A percentile compares a stretch with the other conserved stretches of the same genome.
Conservation (phyloP, 805 yeast genomes). For the Kodamaea kaohsiungensis region DNA sequence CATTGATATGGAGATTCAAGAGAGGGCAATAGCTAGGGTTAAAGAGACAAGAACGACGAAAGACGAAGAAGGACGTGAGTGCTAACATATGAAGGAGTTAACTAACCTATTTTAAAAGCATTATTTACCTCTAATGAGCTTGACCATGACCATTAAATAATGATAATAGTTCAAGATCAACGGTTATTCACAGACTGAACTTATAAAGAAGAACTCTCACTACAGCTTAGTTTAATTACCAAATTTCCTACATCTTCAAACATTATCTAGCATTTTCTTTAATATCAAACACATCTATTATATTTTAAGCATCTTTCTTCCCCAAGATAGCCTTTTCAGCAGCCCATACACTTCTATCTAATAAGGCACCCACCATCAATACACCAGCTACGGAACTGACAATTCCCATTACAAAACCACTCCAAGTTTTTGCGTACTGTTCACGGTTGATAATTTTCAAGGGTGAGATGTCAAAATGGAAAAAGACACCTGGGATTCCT, state of each 20-base stretch:
- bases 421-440: slow-evolving; percentile 71
- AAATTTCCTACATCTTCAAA: too few relatives aligned
- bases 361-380: slow-evolving; percentile 83
- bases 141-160: too few relatives aligned
- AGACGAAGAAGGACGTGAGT: too few relatives aligned
- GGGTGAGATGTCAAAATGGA: slow-evolving; percentile 90
- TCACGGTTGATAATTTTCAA: slow-evolving; percentile 87
- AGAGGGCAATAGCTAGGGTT: too few relatives aligned
- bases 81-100: too few relatives aligned
- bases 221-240: neutral
- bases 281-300: neutral
- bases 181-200: too few relatives aligned
- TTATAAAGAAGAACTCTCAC: neutral
- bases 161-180: too few relatives aligned
- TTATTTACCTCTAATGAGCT: too few relatives aligned
- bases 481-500: slow-evolving; percentile 87
- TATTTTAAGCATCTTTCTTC: slow-evolving; percentile 51
- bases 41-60: too few relatives aligned
- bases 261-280: too few relatives aligned
- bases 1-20: too few relatives aligned
- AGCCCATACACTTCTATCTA: slow-evolving; percentile 86
- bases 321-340: slow-evolving; percentile 76
- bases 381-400: slow-evolving; percentile 93
- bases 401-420: slow-evolving; percentile 78
- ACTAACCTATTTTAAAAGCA: too few relatives aligned